phyloP scores from a whole-genome alignment of 768 basidiomycete species.

The Boletus rubescentipes region DNA sequence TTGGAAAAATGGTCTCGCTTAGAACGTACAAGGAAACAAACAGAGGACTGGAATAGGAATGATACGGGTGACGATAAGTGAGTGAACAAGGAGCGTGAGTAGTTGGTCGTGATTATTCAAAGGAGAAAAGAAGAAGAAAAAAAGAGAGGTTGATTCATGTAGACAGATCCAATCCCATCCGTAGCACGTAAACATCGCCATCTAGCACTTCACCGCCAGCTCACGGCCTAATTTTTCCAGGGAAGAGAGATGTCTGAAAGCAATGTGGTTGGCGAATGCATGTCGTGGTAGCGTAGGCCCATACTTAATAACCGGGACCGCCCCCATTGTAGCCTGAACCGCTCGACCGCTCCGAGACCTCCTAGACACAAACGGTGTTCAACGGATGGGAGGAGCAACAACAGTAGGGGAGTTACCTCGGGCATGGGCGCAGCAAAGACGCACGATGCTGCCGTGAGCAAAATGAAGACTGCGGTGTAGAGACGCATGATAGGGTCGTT shows the following conservation, averaged over 20 bases:
- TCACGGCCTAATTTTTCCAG: no score
- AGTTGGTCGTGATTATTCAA: neutral
- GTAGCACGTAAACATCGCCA: neutral
- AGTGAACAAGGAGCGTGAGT: constrained; percentile 2
- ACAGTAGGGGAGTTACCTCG: neutral
- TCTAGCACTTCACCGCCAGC: no score
- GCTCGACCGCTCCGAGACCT: neutral
- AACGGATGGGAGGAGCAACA: no score
- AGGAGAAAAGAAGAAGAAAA: neutral
- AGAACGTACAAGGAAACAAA: neutral
- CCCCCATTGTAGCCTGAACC: neutral
- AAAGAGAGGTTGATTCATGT: neutral
- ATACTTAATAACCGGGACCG: neutral
- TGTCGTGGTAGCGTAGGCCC: neutral
- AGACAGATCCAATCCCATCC: neutral
- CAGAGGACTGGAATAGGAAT: constrained; percentile 2
- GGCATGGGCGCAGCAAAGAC: constrained; percentile 14
- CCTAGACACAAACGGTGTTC: no score
- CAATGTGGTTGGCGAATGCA: neutral
- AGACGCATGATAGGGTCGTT: constrained; percentile 17
- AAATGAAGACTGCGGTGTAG: neutral
- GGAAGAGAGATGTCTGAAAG: neutral
- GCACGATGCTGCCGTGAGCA: constrained; percentile 14
- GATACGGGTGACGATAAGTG: neutral
- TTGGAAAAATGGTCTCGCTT: neutral